phyloP scores from a whole-genome alignment of 2,329 filamentous ascomycete species.

The Bimuria novae-zelandiae region DNA sequence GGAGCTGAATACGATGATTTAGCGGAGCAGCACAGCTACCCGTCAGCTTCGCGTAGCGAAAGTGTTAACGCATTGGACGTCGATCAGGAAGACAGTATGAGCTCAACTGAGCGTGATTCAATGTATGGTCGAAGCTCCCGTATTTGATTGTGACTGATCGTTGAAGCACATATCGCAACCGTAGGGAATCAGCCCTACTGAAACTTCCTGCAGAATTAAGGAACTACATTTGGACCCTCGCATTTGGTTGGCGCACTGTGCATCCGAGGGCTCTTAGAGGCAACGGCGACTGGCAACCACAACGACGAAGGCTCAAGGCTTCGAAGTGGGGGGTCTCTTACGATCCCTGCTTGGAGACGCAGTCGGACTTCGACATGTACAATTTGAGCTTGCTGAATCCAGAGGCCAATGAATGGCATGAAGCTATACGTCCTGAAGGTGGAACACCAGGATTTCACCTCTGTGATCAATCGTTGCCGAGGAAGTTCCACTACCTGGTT shows the following conservation, averaged over 20 bases:
- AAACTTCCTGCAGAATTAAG: neutral
- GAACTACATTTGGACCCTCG: neutral
- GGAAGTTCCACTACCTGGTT: neutral
- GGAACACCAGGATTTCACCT: neutral
- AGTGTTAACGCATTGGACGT: too few relatives aligned
- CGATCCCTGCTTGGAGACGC: neutral
- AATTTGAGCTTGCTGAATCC: neutral
- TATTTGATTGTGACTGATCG: neutral
- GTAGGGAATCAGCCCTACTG: neutral
- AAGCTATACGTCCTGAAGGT: neutral
- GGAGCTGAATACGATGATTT: too few relatives aligned
- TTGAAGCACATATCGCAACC: constrained; percentile 1
- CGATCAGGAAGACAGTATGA: neutral
- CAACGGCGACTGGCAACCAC: neutral
- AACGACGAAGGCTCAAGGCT: neutral
- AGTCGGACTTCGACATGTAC: neutral
- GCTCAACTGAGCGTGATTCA: neutral
- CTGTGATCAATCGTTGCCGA: neutral
- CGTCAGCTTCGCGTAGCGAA: too few relatives aligned
- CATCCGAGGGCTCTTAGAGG: constrained; percentile 3
- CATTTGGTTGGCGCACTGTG: constrained; percentile 3
- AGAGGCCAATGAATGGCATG: neutral
- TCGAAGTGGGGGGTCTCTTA: constrained; percentile 3
- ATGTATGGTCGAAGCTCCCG: neutral
- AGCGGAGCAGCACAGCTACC: too few relatives aligned